phyloP scores from a whole-genome alignment of 345 rosid species.

The Lepidium didymum region DNA sequence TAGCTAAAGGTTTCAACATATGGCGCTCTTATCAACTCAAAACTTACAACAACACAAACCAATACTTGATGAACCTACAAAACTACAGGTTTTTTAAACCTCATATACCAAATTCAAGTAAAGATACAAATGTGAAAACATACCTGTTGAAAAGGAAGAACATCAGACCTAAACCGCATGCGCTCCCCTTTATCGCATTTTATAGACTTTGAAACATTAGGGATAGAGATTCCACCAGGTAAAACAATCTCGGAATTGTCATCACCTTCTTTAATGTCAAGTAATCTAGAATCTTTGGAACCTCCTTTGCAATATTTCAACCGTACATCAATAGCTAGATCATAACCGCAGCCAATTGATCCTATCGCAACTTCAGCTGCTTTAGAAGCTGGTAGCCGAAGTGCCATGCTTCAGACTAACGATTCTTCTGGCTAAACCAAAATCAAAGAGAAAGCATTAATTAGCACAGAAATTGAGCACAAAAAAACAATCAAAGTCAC shows the following conservation, averaged over 20 bases:
- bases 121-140: neutral
- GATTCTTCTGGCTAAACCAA: slow-evolving; percentile 5
- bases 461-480: slow-evolving; percentile 7
- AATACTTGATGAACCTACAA: neutral
- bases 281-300: slow-evolving; percentile 42
- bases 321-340: slow-evolving; percentile 64
- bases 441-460: neutral
- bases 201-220: slow-evolving; percentile 70
- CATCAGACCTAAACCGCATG: slow-evolving; percentile 73
- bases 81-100: neutral
- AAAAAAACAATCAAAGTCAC: slow-evolving; percentile 5
- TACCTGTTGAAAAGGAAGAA: slow-evolving; percentile 90
- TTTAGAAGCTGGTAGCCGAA: slow-evolving; percentile 52
- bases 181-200: slow-evolving; percentile 97
- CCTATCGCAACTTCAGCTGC: slow-evolving; percentile 89
- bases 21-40: slow-evolving; percentile 1
- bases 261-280: slow-evolving; percentile 58
- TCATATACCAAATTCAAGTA: neutral
- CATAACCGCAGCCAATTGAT: slow-evolving; percentile 87
- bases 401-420: slow-evolving; percentile 61
- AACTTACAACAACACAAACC: neutral
- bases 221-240: slow-evolving; percentile 78
- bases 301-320: slow-evolving; percentile 75
- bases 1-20: neutral
- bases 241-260: slow-evolving; percentile 54